phyloP scores from a whole-genome alignment of 805 yeast genomes.

The Ogataea kodamae region DNA sequence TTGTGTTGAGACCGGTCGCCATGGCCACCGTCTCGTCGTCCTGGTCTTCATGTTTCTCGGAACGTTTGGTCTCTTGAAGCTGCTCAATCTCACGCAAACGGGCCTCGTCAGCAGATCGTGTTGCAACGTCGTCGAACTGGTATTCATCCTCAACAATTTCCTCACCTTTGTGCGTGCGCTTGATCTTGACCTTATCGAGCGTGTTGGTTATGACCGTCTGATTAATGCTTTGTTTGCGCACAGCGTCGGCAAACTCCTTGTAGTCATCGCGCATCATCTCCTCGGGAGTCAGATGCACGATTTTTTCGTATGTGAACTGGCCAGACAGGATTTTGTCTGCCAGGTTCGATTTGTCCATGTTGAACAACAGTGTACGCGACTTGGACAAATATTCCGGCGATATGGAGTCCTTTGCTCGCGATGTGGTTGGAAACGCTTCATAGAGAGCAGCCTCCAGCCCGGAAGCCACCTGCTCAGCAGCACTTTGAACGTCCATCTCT shows the following conservation, averaged over 20 bases:
- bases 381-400: conserved; percentile 55
- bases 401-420: conserved; percentile 14
- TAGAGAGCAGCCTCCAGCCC: conserved; percentile 51
- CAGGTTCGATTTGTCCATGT: conserved; percentile 55
- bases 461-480: conserved; percentile 45
- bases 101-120: conserved; percentile 22
- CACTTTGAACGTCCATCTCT: conserved; percentile 27
- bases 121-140: conserved; percentile 25
- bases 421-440: conserved; percentile 24
- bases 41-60: conserved; percentile 18
- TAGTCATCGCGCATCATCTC: conserved; percentile 74
- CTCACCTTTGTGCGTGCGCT: conserved; percentile 87
- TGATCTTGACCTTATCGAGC: conserved; percentile 52
- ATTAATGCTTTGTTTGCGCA: conserved; percentile 63
- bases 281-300: conserved; percentile 65
- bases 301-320: conserved; percentile 49
- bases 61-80: conserved; percentile 20
- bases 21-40: conserved; percentile 9
- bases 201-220: conserved; percentile 57
- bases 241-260: conserved; percentile 64
- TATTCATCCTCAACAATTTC: conserved; percentile 63
- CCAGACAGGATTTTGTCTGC: conserved; percentile 56
- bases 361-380: conserved; percentile 62
- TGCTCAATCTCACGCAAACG: conserved; percentile 27
- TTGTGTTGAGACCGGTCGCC: conserved; percentile 13